Evolutionary conservation across 495 filamentous ascomycete species (phyloP).

Genomic region (Pseudevernia furfuracea): DNA sequence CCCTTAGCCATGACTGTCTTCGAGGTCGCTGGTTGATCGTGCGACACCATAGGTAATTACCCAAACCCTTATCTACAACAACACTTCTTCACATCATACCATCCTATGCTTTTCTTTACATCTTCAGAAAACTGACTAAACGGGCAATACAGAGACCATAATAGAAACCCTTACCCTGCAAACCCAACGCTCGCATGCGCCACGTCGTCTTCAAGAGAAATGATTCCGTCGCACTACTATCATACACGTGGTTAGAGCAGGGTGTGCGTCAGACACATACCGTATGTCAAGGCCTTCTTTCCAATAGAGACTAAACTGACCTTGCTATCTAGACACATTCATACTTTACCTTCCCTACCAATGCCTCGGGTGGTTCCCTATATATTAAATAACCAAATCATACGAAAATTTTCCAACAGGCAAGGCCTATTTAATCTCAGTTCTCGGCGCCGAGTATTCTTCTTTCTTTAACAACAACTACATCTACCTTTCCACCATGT

Average conservation of each 20-base stretch:
- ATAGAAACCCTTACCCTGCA: too few species aligned
- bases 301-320: background rate
- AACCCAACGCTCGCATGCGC: background rate
- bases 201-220: background rate
- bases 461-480: background rate
- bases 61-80: background rate
- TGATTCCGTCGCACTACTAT: background rate
- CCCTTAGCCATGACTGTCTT: too few species aligned
- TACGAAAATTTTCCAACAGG: too few species aligned
- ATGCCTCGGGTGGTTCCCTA: background rate
- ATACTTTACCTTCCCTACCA: background rate
- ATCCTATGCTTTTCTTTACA: background rate
- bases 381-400: background rate
- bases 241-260: background rate
- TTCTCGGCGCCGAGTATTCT: background rate
- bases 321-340: background rate
- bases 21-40: background rate
- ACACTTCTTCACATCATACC: background rate
- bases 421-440: background rate
- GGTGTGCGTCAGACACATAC: background rate
- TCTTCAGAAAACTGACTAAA: too few species aligned
- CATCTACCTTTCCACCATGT: background rate
- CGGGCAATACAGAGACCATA: too few species aligned
- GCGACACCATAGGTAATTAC: background rate
- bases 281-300: background rate